Base-by-base conservation (phyloP, 2,329 filamentous ascomycete genomes). In the Rhynchosporium graminicola region DNA sequence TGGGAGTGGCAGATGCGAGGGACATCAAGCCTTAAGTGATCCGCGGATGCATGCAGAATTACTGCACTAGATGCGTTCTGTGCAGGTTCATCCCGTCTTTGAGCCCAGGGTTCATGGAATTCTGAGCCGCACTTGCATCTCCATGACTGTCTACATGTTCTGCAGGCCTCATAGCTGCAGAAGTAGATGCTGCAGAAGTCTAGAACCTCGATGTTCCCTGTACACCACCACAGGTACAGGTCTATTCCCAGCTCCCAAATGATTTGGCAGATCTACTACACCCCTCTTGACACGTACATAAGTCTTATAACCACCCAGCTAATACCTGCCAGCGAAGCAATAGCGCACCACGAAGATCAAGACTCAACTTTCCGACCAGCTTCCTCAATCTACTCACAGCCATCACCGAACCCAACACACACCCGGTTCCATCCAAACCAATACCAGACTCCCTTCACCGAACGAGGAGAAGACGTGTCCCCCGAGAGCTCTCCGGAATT, bases 331-430 rank as follows among this genome's bases (percentile, higher is more conserved):
- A 68, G 67, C 56, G 64, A 69, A 48, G 33, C 65, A 64, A 61
- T 61, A 48, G 62, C 62, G 61, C 64, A 65, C n/a, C 52, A 51
- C 45, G 28, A 51, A 50, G 62, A 65, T 52, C 60, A 56, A 59
- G 64, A 68, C 63, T 74, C 76, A 40, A 73, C 71, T 59, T 77
- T 76, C 65, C 80, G 82, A 46, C 80, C 82, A n/a, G 68, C 78
- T 6, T 88, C 87, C 38, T 88, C 87, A 15, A 68, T 86, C 52
- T 88, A 89, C 72, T 85, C 86, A 51, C 80, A 83, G 72, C 80
- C 78, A 50, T 84, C 80, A 64, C 80, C 80, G 13, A 66, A 61
- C 55, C 56, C 68, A 51, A 61, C 64, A 8, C 55, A 63, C 52
- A 67, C 68, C 47, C 63, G 63, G 26, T 70, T 71, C 59, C 62